These are phyloP conservation scores for Cytospora leucostoma DNA, from an alignment of 2,329 filamentous ascomycete species.

Conservation along the genomic window DNA sequence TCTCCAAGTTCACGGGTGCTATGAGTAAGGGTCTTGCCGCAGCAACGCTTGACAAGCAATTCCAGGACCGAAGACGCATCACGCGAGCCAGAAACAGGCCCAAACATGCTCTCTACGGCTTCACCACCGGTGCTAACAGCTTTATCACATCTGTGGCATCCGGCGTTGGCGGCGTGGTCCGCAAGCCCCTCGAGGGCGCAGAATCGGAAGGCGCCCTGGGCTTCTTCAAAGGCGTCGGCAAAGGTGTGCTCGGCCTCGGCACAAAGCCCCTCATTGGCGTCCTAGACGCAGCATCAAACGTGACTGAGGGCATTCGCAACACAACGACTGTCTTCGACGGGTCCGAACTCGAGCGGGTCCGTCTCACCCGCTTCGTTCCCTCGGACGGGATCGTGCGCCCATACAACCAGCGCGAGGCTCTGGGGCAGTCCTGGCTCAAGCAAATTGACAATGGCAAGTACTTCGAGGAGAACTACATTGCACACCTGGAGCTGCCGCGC, in stretches of 20 bases:
- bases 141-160: slow-evolving; percentile 91
- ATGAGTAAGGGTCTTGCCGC: slow-evolving; percentile 95
- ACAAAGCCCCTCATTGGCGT: slow-evolving; percentile 97
- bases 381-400: slow-evolving; percentile 91
- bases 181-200: slow-evolving; percentile 91
- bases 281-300: slow-evolving; percentile 94
- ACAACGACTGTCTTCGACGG: slow-evolving; percentile 98
- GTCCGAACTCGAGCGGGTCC: slow-evolving; percentile 89
- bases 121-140: slow-evolving; percentile 92
- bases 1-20: slow-evolving; percentile 96
- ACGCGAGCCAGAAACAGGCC: slow-evolving; percentile 89
- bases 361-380: slow-evolving; percentile 89
- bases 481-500: slow-evolving; percentile 85
- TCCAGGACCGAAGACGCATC: slow-evolving; percentile 94
- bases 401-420: slow-evolving; percentile 90
- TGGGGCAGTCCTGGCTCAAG: slow-evolving; percentile 98
- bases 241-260: slow-evolving; percentile 88
- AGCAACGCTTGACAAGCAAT: slow-evolving; percentile 96
- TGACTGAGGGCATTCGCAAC: slow-evolving; percentile 96
- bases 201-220: slow-evolving; percentile 92
- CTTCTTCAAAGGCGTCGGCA: slow-evolving; percentile 97
- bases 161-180: slow-evolving; percentile 88
- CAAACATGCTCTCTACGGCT: slow-evolving; percentile 95
- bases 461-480: slow-evolving; percentile 97
- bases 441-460: slow-evolving; percentile 96